Conservation (phyloP, 2,329 filamentous ascomycete species). For the Fusarium nodosum region DNA sequence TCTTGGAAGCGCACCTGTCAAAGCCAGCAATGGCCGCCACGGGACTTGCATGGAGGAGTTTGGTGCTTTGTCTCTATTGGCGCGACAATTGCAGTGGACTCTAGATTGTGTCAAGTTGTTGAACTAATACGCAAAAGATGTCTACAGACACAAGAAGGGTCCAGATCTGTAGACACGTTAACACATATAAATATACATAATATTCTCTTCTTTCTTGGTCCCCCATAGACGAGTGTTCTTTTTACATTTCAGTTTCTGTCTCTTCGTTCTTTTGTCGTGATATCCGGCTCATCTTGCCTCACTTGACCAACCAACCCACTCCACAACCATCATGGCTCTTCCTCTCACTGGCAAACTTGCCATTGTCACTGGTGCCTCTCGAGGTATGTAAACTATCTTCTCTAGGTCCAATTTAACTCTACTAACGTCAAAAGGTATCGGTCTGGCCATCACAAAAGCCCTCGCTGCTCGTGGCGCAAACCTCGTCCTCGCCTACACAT, state of each 20-base stretch:
- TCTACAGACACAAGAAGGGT: conserved; percentile 12
- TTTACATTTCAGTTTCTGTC: conserved; percentile 3
- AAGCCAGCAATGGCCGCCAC: conserved; percentile 40
- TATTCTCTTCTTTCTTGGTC: not conserved
- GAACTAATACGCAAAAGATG: conserved; percentile 20
- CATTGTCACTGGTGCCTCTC: conserved; percentile 82
- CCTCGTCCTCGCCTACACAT: conserved; percentile 48
- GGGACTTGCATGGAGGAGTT: conserved; percentile 21
- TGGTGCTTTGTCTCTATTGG: conserved; percentile 40
- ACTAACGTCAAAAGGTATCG: conserved; percentile 42
- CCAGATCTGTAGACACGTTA: not conserved
- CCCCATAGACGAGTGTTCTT: not conserved
- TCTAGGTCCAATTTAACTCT: not conserved
- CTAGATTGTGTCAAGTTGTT: conserved; percentile 8
- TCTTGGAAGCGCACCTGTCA: conserved; percentile 47
- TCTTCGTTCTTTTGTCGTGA: conserved; percentile 11
- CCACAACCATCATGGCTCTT: conserved; percentile 53
- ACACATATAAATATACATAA: conserved; percentile 24
- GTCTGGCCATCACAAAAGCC: conserved; percentile 44
- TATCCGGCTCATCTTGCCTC: conserved; percentile 8
- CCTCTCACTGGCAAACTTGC: conserved; percentile 80
- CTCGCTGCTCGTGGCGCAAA: conserved; percentile 49
- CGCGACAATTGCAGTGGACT: conserved; percentile 40
- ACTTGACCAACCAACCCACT: not conserved
- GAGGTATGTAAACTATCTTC: conserved; percentile 67